A percentile compares a stretch with the other conserved stretches of the same genome.
Conservation (phyloP, 2,329 filamentous ascomycete genomes). For the Penicillium glabrum region DNA sequence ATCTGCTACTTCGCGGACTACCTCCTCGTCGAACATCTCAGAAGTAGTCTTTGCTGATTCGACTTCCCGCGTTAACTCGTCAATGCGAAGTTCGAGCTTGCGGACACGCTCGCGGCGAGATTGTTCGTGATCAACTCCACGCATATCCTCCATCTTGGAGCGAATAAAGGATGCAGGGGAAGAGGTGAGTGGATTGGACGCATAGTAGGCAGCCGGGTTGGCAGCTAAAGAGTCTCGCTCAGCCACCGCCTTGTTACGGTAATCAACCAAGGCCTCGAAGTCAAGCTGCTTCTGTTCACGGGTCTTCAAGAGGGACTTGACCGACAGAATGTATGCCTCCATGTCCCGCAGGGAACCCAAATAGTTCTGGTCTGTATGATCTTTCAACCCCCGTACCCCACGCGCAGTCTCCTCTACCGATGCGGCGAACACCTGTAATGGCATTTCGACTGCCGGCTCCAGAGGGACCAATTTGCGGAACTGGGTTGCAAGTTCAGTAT, state of each 20-base stretch:
- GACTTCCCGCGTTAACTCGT: slow-evolving; percentile 85
- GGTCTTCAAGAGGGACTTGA: slow-evolving; percentile 86
- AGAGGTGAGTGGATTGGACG: slow-evolving; percentile 49
- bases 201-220: slow-evolving; percentile 61
- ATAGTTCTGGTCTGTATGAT: slow-evolving; percentile 94
- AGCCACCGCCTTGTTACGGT: slow-evolving; percentile 83
- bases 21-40: slow-evolving; percentile 94
- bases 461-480: slow-evolving; percentile 90
- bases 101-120: slow-evolving; percentile 81
- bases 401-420: slow-evolving; percentile 80
- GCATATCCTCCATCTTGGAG: slow-evolving; percentile 92
- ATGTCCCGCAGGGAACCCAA: slow-evolving; percentile 90
- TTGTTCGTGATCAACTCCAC: slow-evolving; percentile 94
- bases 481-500: slow-evolving; percentile 85
- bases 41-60: slow-evolving; percentile 82
- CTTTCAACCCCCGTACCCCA: slow-evolving; percentile 77
- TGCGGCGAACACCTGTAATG: slow-evolving; percentile 81
- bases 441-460: slow-evolving; percentile 80
- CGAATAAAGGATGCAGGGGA: slow-evolving; percentile 86
- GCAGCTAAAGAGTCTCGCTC: slow-evolving; percentile 80
- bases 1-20: slow-evolving; percentile 86
- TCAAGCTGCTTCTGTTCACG: slow-evolving; percentile 98
- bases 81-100: slow-evolving; percentile 88
- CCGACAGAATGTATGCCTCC: slow-evolving; percentile 85
- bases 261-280: slow-evolving; percentile 93